Evolutionary conservation across 305 asterid species (phyloP), one percentile per base, ranked within the genome.

Genomic region (Nicotiana rustica): DNA sequence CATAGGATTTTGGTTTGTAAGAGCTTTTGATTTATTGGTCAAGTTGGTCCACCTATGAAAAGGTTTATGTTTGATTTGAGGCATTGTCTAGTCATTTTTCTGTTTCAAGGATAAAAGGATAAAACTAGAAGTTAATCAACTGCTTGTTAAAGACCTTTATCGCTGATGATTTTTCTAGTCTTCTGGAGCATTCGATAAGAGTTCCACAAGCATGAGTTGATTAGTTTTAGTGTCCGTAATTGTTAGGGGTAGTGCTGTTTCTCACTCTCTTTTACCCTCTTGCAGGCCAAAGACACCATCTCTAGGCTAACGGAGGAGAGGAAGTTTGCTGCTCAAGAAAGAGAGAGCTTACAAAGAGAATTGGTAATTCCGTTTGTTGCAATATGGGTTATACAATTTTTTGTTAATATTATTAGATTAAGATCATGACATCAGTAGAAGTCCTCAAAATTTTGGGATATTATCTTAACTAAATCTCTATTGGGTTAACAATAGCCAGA

Each of bases 261-360:
- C 52, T 64, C 31, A 75, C 79, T 14, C 47, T 29, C 21, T 4
- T 36, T 57, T 35, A 62, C 35, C 18, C 82, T 65, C 66, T 85
- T 85, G 77, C 92, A 96, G 98, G 97, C 98, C 15, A 86, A 91
- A 35, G 61, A 82, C 83, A 91, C 90, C 52, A 91, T 93, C 83
- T 79, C 90, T 83, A 89, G 88, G 90, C 93, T 93, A 62, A 91
- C 78, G 80, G 92, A 87, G 84, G 95, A 92, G 83, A 91, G 78
- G 86, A 88, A 71, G 86, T 88, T 81, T 85, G 68, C 85, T 83
- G 55, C 85, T 56, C 85, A 55, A n/a, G 94, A 91, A 83, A 86
- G 88, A 86, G 93, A 90, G 52, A 82, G 73, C 52, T 82, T 92
- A 79, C 86, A 85, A 73, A 89, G 85, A 83, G 97, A 96, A 86